Evolutionary conservation across 2,329 filamentous ascomycete species (phyloP).

Genomic region (Xylariaceae sp.): DNA sequence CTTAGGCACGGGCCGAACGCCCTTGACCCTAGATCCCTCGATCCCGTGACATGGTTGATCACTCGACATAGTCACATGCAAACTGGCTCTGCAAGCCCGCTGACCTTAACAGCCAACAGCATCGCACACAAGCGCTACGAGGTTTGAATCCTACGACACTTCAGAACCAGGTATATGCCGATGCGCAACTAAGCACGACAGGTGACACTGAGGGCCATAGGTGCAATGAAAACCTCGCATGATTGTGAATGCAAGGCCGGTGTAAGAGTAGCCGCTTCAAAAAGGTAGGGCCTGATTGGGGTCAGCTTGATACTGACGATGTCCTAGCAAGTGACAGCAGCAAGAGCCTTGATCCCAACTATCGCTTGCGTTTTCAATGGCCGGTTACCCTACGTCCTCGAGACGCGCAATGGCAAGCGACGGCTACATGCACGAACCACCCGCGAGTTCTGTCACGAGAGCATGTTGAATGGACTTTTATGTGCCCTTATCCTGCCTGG

Average conservation of each 20-base stretch:
- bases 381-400: not conserved
- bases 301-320: not conserved
- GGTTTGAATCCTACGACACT: constrained; percentile 7
- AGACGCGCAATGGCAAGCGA: not conserved
- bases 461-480: too few species aligned
- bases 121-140: constrained; percentile 6
- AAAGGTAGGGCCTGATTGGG: constrained; percentile 7
- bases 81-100: constrained; percentile 12
- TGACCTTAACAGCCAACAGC: constrained; percentile 13
- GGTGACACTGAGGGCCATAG: not conserved
- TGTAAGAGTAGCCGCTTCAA: constrained; percentile 27
- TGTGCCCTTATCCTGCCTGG: too few species aligned
- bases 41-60: constrained; percentile 18
- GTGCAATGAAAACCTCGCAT: constrained; percentile 11
- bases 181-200: not conserved
- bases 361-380: not conserved
- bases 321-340: constrained; percentile 2
- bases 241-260: not conserved
- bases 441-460: not conserved
- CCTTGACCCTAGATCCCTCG: constrained; percentile 11
- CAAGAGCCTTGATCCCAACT: constrained; percentile 10
- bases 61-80: constrained; percentile 28
- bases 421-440: not conserved
- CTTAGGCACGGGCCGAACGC: constrained; percentile 6
- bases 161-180: not conserved